phyloP scores from a whole-genome alignment of 805 yeast genomes.

The Kodamaea nitidulidarum region DNA sequence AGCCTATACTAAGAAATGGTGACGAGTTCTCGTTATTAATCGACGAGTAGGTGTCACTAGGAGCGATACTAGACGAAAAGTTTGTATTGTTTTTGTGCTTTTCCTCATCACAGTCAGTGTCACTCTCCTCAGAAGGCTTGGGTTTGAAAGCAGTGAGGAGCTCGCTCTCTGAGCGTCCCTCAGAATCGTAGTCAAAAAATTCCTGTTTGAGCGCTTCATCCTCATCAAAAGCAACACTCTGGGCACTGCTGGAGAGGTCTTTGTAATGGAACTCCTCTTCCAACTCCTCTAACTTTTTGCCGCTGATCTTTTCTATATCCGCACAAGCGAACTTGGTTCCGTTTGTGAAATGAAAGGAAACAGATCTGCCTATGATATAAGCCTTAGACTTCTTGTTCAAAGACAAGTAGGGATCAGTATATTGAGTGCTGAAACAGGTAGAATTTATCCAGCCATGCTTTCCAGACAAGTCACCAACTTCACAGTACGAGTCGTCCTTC shows the following conservation, averaged over 20 bases:
- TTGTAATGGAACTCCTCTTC: slow-evolving; percentile 7
- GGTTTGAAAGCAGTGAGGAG: slow-evolving; percentile 1
- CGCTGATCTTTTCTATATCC: slow-evolving; percentile 39
- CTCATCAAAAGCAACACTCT: slow-evolving; percentile 10
- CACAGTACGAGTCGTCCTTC: slow-evolving; percentile 53
- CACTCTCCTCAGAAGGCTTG: not conserved
- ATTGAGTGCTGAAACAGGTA: slow-evolving; percentile 62
- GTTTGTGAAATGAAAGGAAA: slow-evolving; percentile 50
- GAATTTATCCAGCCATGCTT: slow-evolving; percentile 72
- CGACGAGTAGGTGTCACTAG: slow-evolving; percentile 7
- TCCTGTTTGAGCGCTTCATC: slow-evolving; percentile 11
- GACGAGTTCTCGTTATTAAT: slow-evolving; percentile 13
- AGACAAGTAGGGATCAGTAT: slow-evolving; percentile 62
- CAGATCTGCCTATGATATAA: slow-evolving; percentile 56
- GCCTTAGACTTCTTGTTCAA: slow-evolving; percentile 53
- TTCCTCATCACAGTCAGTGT: slow-evolving; percentile 2
- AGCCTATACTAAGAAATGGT: slow-evolving; percentile 7
- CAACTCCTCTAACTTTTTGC: slow-evolving; percentile 7
- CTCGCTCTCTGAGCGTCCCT: slow-evolving; percentile 1
- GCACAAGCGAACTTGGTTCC: slow-evolving; percentile 61
- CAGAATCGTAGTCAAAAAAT: slow-evolving; percentile 5
- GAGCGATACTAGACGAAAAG: slow-evolving; percentile 9
- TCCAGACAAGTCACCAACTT: slow-evolving; percentile 74
- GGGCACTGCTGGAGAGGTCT: slow-evolving; percentile 1
- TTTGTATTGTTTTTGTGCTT: slow-evolving; percentile 5